Evolutionary conservation across 2,329 filamentous ascomycete species (phyloP), one percentile per base, ranked within the genome.

Genomic region (Orbilia oligospora): DNA sequence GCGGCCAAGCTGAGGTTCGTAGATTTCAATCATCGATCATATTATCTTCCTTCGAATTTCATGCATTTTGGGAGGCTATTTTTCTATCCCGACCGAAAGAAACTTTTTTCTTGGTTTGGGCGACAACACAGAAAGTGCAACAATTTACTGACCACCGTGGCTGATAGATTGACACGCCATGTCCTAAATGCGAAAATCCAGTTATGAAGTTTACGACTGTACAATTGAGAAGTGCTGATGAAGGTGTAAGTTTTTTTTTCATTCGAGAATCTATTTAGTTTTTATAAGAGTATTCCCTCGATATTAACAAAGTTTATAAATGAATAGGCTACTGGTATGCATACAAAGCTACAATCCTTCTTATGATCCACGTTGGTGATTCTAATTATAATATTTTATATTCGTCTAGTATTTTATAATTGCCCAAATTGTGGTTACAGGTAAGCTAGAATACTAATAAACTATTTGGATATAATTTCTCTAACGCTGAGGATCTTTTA

Each of bases 181-280:
- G 96, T 84, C 89, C 91, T 55, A 91, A 93, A 82, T 98, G 96
- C 84, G 93, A 91, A 16, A 87, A 90, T 67, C 90, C 90, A 67
- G 91, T 97, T 83, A 93, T 98, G 84, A 92, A 90, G 82, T 98
- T 91, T 84, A 92, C 93, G 63, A 92, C 92, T 1, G 90, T 93
- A 78, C 96, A 99, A 84, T 86, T 97, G 82, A 91, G 95, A 82
- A 91, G 94, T 87, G 96, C 95, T 69, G 96, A 99, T 84, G 95
- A 98, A 89, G 96, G 96, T 79, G 93, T 91, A 81, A 97, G 95
- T 0, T 90, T 22, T 48, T 48, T 30, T 20, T 16, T n/a, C 30
- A 12, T 16, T 14, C 38, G 2, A 10, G 6, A 38, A 9, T 5
- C 38, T n/a, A 49, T 46, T 9, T n/a, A n/a, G 12, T 38, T 8